Percentiles rank a stretch among this genome's conserved stretches.
These are phyloP conservation scores for Monosporascus sp. DNA, from an alignment of 2,329 filamentous ascomycete genomes.

Conservation along the genomic window DNA sequence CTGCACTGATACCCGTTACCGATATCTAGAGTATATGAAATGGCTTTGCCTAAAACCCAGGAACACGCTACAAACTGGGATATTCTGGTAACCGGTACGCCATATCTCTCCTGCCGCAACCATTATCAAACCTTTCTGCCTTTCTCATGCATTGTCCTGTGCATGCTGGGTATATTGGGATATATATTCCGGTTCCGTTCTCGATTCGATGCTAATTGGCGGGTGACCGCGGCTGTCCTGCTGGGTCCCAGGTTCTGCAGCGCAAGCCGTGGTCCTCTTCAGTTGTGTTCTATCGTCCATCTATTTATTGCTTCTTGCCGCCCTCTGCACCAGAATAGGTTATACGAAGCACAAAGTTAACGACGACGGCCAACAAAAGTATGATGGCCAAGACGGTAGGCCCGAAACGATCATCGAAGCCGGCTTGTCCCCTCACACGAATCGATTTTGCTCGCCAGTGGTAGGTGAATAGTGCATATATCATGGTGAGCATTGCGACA, in stretches of 20 bases:
- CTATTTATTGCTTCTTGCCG: constrained; percentile 25
- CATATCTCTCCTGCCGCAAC: too few relatives aligned
- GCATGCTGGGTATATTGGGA: too few relatives aligned
- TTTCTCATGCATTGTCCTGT: too few relatives aligned
- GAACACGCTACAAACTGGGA: constrained; percentile 7
- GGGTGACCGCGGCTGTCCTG: too few relatives aligned
- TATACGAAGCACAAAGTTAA: constrained; percentile 88
- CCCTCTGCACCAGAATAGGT: constrained; percentile 35
- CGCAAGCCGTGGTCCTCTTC: too few relatives aligned
- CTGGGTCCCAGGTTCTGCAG: too few relatives aligned
- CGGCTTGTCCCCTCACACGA: constrained; percentile 81
- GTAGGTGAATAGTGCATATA: constrained; percentile 91
- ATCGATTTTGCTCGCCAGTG: constrained; percentile 97
- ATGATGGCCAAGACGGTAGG: constrained; percentile 86
- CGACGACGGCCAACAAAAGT: constrained; percentile 80
- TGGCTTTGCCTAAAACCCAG: constrained; percentile 7
- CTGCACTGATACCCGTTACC: constrained; percentile 9
- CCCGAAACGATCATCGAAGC: constrained; percentile 93
- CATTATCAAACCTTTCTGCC: too few relatives aligned
- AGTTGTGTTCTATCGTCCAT: too few relatives aligned
- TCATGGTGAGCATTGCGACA: constrained; percentile 91
- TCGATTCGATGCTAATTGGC: too few relatives aligned
- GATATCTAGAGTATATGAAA: constrained; percentile 4
- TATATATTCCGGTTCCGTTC: too few relatives aligned
- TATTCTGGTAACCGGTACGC: too few relatives aligned